Percentiles rank a stretch among this genome's conserved stretches.
Evolutionary conservation across 2,329 filamentous ascomycete species (phyloP).

Genomic region (Aspergillus tubingensis): DNA sequence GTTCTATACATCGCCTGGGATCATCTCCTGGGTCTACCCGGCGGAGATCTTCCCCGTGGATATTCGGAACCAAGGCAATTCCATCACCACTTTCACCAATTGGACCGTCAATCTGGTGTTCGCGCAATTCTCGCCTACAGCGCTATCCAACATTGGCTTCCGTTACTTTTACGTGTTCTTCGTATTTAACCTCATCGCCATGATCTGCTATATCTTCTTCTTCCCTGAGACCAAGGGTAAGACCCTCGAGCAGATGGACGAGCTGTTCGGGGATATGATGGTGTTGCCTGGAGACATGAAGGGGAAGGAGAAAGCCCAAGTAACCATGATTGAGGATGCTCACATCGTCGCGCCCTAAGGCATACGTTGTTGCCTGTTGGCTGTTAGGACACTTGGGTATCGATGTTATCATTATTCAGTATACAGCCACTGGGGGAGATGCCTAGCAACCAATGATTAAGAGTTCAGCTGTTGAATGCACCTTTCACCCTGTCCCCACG

Average conservation of each 20-base stretch:
- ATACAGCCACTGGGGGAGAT: too few relatives aligned
- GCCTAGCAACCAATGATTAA: too few relatives aligned
- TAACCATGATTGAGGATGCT: too few relatives aligned
- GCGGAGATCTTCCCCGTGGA: slow-evolving; percentile 49
- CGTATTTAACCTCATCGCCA: slow-evolving; percentile 50
- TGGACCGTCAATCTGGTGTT: slow-evolving; percentile 51
- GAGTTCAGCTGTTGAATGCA: too few relatives aligned
- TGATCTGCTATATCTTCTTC: slow-evolving; percentile 36
- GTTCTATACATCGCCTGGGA: slow-evolving; percentile 46
- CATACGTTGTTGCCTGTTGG: too few relatives aligned
- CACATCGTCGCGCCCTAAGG: too few relatives aligned
- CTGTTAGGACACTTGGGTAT: too few relatives aligned
- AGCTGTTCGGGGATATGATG: slow-evolving; percentile 25
- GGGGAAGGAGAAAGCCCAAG: too few relatives aligned
- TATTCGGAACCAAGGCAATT: slow-evolving; percentile 42
- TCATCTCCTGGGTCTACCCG: slow-evolving; percentile 49
- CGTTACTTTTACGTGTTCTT: slow-evolving; percentile 52
- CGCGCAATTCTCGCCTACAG: slow-evolving; percentile 51
- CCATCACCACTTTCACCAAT: slow-evolving; percentile 46
- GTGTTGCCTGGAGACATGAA: too few relatives aligned
- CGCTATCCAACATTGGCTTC: slow-evolving; percentile 46
- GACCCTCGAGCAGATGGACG: slow-evolving; percentile 33
- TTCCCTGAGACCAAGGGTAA: slow-evolving; percentile 35
- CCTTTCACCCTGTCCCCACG: too few relatives aligned
- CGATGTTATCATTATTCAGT: too few relatives aligned